Evolutionary conservation across 257 asterid genomes (phyloP).

Genomic region (Agastache rugosa): DNA sequence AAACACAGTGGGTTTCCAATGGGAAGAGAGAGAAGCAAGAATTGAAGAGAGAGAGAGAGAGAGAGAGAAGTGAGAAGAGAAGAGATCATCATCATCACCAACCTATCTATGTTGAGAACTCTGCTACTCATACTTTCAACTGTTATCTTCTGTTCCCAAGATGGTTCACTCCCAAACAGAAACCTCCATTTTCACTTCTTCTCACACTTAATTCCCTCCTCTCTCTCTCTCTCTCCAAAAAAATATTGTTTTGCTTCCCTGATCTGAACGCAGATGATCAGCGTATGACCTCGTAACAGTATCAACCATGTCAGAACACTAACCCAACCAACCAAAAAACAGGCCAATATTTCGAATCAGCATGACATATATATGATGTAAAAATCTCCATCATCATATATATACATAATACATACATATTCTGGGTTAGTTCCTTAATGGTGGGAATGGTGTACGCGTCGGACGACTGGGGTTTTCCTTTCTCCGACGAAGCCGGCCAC

Average conservation of each 20-base stretch:
- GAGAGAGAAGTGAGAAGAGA: too few relatives aligned
- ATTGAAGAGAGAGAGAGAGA: neutral
- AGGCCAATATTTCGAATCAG: neutral
- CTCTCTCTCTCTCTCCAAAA: too few relatives aligned
- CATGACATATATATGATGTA: neutral
- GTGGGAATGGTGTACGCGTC: slow-evolving; percentile 55
- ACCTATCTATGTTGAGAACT: slow-evolving; percentile 42
- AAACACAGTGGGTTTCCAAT: slow-evolving; percentile 31
- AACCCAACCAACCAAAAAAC: slow-evolving; percentile 1
- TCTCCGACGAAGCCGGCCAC: slow-evolving; percentile 24
- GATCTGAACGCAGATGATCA: slow-evolving; percentile 33
- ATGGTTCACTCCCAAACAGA: slow-evolving; percentile 38
- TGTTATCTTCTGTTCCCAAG: slow-evolving; percentile 40
- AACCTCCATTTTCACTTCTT: slow-evolving; percentile 15
- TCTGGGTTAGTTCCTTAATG: slow-evolving; percentile 31
- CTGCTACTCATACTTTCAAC: slow-evolving; percentile 49
- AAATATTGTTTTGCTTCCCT: too few relatives aligned
- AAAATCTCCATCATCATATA: too few relatives aligned
- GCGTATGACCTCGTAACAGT: slow-evolving; percentile 51
- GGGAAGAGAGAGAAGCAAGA: slow-evolving; percentile 21
- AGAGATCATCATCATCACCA: neutral
- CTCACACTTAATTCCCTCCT: neutral
- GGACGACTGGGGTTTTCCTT: slow-evolving; percentile 32
- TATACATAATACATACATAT: neutral
- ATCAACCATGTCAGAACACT: slow-evolving; percentile 38